Evolutionary conservation across 805 yeast species (phyloP), one percentile per base, ranked within the genome.

Genomic region (Lipomyces sp.): DNA sequence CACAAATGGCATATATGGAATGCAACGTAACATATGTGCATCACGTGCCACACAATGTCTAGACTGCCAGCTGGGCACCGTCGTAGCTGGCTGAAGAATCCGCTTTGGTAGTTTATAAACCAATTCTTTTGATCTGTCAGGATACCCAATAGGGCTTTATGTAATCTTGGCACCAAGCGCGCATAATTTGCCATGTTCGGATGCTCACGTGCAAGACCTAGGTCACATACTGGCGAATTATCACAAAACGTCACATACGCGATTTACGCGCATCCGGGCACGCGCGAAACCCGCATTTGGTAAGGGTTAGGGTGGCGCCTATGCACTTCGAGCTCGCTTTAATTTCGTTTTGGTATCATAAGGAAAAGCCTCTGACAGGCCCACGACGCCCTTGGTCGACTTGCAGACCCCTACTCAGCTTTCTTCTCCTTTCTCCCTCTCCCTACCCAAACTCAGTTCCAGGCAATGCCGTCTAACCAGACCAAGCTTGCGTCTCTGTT

Each of bases 401-500:
- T 42, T 42, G 24, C 24, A 15, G 24, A 42, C n/a, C n/a, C 48
- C 48, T 15, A 24, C 24, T 7, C 48, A n/a, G 7, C 48, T 42
- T 24, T 42, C 24, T 18, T 24, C n/a, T 6, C 48, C 6, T 5
- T 42, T 42, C 48, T 1, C 0, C 48, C 7, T 42, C 48, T 24
- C 48, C 48, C 48, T 42, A 4, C 48, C 24, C 18, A 6, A 15
- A 3, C 48, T 13, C 48, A 5, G 6, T 42, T 13, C 18, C 48
- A 42, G 24, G 48, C 34, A 6, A 68, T 67, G 71, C 71, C 71
- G 50, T 35, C 60, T 5, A 67, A 67, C 42, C 63, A 54, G 59
- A 63, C 69, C n/a, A 67, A 67, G 59, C 63, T 67, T 11, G 71
- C 67, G 15, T 60, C 66, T 33, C 45, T 67, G 53, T 66, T 67